Percentiles rank a stretch among this genome's conserved stretches.
phyloP scores from a whole-genome alignment of 768 basidiomycete genomes.

The Harrya chromipes region DNA sequence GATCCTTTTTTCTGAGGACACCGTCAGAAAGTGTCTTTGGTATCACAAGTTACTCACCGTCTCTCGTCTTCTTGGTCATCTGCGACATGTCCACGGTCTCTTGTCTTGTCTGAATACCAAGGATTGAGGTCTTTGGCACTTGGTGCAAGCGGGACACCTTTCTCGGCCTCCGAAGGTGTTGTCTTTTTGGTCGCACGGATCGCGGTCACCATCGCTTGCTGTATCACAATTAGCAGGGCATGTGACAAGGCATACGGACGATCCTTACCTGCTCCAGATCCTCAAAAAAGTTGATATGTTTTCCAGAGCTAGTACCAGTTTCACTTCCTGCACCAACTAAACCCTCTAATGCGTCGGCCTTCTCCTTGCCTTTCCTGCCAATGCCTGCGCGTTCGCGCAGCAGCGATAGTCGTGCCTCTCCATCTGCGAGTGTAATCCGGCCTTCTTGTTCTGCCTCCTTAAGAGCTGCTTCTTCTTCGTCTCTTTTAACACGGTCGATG shows the following conservation, averaged over 20 bases:
- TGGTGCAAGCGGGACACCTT: constrained; percentile 72
- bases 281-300: constrained; percentile 83
- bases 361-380: constrained; percentile 35
- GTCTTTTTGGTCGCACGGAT: constrained; percentile 50
- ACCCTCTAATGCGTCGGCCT: constrained; percentile 31
- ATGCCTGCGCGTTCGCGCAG: constrained; percentile 61
- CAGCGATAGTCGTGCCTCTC: constrained; percentile 70
- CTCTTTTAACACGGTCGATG: constrained; percentile 72
- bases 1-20: constrained; percentile 53
- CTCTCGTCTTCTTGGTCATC: constrained; percentile 34
- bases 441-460: constrained; percentile 72
- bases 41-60: constrained; percentile 29
- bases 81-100: constrained; percentile 24
- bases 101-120: constrained; percentile 56
- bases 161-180: constrained; percentile 53
- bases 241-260: neutral
- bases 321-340: neutral
- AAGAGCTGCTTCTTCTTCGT: constrained; percentile 74
- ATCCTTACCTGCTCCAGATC: constrained; percentile 67
- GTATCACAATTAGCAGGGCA: constrained; percentile 4
- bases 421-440: constrained; percentile 70
- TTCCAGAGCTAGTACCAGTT: constrained; percentile 32
- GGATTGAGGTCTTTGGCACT: constrained; percentile 74
- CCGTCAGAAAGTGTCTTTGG: neutral
- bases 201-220: constrained; percentile 47